Evolutionary conservation across 1,284 basidiomycete genomes (phyloP), one percentile per base, ranked within the genome.

Genomic region (Psilocybe mexicana): DNA sequence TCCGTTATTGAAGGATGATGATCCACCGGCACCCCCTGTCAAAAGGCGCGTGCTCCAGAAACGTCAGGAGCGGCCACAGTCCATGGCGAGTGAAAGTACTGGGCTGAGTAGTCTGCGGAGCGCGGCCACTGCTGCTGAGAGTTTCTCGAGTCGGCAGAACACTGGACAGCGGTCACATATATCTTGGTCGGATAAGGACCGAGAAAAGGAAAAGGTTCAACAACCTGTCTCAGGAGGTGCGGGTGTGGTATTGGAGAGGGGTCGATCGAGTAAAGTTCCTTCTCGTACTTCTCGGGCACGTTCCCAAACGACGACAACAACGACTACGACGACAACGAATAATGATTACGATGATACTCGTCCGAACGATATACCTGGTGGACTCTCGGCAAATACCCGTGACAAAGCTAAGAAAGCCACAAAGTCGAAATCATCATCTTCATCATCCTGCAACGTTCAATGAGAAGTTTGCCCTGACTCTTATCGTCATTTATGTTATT

Each of bases 1-100:
- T 35, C 57, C 62, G 8, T 58, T 8, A 62, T 52, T 62, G 35
- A 70, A 67, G 54, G 46, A 61, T 50, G 43, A 60, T 45, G 52
- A 57, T 52, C 44, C 38, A n/a, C 38, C 40, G n/a, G 24, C 54
- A 10, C 30, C 30, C 30, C 58, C 61, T 62, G 55, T 50, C 58
- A 71, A 55, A 64, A 73, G 69, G 55, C 65, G 65, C 44, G 66
- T 75, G 43, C 67, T 69, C 48, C 71, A 72, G 25, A 76, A 74
- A 57, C 61, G 70, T 10, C 68, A 71, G 36, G 79, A 81, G 48
- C 77, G 81, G 4, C 81, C 80, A 0, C 73, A 71, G 40, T 85
- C 83, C 1, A 65, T 79, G 57, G 77, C 77, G 6, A 84, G 84
- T 65, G 76, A 73, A 44, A 79, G 77, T 63, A 83, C 83, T 1